phyloP scores from a whole-genome alignment of 129 eudicot genomes.

The Flaveria brownii region DNA sequence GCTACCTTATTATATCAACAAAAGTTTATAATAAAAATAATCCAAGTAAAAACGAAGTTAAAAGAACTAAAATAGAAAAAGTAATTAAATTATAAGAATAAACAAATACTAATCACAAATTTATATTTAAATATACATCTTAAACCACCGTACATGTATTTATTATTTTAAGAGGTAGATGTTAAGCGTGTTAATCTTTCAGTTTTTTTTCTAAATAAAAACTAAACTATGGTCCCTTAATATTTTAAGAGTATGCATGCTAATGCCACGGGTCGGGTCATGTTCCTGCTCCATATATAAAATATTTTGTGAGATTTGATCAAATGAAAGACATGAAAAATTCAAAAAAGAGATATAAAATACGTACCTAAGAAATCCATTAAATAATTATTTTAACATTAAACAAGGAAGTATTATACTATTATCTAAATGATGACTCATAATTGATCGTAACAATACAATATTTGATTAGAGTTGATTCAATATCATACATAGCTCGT shows the following conservation, averaged over 20 bases:
- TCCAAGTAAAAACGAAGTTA: too few relatives aligned
- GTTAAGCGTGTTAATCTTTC: neutral
- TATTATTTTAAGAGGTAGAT: neutral
- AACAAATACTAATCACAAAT: neutral
- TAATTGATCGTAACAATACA: neutral
- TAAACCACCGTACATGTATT: neutral
- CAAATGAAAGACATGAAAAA: neutral
- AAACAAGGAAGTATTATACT: constrained; percentile 21
- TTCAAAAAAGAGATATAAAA: constrained; percentile 22
- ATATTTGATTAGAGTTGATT: neutral
- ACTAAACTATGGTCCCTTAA: neutral
- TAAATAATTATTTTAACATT: constrained; percentile 17
- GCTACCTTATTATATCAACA: too few relatives aligned
- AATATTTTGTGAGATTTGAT: constrained; percentile 2
- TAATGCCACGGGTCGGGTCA: constrained; percentile 22
- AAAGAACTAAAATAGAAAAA: neutral
- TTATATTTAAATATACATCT: too few relatives aligned
- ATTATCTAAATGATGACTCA: constrained; percentile 3
- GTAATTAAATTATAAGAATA: neutral
- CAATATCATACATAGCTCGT: neutral
- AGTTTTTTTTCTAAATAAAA: neutral
- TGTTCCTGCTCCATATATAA: constrained; percentile 29
- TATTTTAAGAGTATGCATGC: constrained; percentile 11
- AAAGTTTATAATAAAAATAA: too few relatives aligned
- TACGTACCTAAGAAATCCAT: neutral